Evolutionary conservation across 345 rosid genomes (phyloP).

Genomic region (Gossypium turneri): DNA sequence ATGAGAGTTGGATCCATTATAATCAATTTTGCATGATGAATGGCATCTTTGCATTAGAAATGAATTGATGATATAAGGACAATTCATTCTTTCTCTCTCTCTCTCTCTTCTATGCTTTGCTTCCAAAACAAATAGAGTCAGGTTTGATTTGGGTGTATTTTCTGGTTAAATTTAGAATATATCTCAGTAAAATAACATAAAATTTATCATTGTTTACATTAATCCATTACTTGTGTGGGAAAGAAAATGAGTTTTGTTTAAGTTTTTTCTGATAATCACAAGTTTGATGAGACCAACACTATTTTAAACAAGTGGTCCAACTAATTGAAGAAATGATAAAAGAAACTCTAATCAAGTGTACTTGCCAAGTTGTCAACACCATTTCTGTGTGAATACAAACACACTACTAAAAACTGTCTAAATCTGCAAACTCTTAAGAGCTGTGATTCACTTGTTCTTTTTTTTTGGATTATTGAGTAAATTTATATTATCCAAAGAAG

Average conservation of each 20-base stretch:
- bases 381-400: slow-evolving; percentile 12
- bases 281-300: slow-evolving; percentile 29
- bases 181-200: slow-evolving; percentile 20
- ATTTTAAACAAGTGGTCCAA: slow-evolving; percentile 25
- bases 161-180: slow-evolving; percentile 30
- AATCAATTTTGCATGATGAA: slow-evolving; percentile 35
- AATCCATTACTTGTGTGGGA: slow-evolving; percentile 22
- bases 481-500: too few species aligned
- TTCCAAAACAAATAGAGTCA: slow-evolving; percentile 27
- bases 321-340: slow-evolving; percentile 13
- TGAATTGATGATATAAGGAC: neutral
- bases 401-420: neutral
- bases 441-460: neutral
- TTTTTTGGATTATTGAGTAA: neutral
- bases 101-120: too few species aligned
- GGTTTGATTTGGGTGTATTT: slow-evolving; percentile 45
- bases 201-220: slow-evolving; percentile 6
- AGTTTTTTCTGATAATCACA: slow-evolving; percentile 27
- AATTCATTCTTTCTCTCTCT: slow-evolving; percentile 12
- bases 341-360: slow-evolving; percentile 9
- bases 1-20: slow-evolving; percentile 29
- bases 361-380: slow-evolving; percentile 15
- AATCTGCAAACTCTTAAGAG: neutral
- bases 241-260: slow-evolving; percentile 33
- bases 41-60: slow-evolving; percentile 24